Evolutionary conservation across 768 basidiomycete genomes (phyloP), one percentile per base, ranked within the genome.

Genomic region (Kwoniella botswanensis): DNA sequence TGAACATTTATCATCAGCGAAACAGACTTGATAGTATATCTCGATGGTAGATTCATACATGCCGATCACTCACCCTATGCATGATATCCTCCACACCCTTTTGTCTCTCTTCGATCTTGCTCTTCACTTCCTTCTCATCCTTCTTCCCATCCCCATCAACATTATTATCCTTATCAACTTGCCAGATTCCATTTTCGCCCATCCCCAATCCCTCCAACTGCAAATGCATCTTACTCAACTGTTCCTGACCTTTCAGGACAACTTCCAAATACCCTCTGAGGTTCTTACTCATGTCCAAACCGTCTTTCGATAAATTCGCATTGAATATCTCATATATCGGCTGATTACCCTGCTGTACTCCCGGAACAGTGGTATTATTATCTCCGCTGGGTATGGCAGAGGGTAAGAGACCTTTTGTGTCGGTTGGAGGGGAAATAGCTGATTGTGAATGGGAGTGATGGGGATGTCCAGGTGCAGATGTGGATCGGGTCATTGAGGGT

Each of bases 61-160:
- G 35, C 6, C 35, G 7, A 6, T 6, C 6, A 72, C 79, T 73
- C 66, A 81, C 78, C 53, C 68, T 56, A 10, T 73, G 61, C 80
- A 81, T 81, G 42, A 81, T 78, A 52, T 79, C 76, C 13, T 81
- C 80, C 3, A 79, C 68, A 3, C 78, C 79, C 54, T 76, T 75
- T 52, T 79, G 78, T 42, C 78, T 42, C 29, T 62, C 29, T 6
- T 57, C 53, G 41, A 74, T 54, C 22, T 58, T 63, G 9, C 65
- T 61, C 55, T 70, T 67, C 43, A 29, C n/a, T 18, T 55, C 56
- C n/a, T 52, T 29, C 29, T 21, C 67, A 63, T 56, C 55, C 22
- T 65, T 29, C 35, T 35, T 35, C 35, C 35, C 35, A 35, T 35
- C 35, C 35, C 35, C 35, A 35, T 55, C 63, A 6, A 55, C 57